These are phyloP conservation scores for Halocafeteria seosinensis DNA, from an alignment of 108 stramenopile species.

Conservation along the genomic window DNA sequence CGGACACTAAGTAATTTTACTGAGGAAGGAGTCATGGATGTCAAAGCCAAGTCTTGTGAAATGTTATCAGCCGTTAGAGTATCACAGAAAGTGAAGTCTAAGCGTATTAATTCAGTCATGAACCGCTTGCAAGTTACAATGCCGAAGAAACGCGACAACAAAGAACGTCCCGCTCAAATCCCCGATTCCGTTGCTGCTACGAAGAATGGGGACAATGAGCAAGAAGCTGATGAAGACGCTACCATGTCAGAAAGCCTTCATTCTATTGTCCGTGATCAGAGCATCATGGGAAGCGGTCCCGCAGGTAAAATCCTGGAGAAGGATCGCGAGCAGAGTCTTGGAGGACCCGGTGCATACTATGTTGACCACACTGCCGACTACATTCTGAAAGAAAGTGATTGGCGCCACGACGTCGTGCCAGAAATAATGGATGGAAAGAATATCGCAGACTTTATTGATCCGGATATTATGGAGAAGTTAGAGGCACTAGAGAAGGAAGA, in stretches of 20 bases:
- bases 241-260: background rate
- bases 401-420: constrained; percentile 80
- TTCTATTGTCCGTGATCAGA: constrained; percentile 1
- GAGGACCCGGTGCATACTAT: constrained; percentile 88
- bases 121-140: constrained; percentile 86
- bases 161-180: constrained; percentile 58
- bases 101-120: constrained; percentile 61
- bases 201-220: constrained; percentile 15
- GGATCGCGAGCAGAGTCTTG: constrained; percentile 87
- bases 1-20: constrained; percentile 80
- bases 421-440: constrained; percentile 98
- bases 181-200: constrained; percentile 57
- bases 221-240: constrained; percentile 25
- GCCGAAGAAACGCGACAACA: constrained; percentile 69
- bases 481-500: constrained; percentile 72
- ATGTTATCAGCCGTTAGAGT: constrained; percentile 72
- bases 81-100: constrained; percentile 62
- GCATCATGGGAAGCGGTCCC: constrained; percentile 23
- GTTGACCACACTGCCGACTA: constrained; percentile 85
- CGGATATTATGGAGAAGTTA: constrained; percentile 64
- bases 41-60: constrained; percentile 80
- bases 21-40: constrained; percentile 71
- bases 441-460: constrained; percentile 81
- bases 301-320: constrained; percentile 49
- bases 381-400: constrained; percentile 67